Evolutionary conservation across 2,329 filamentous ascomycete species (phyloP).

Genomic region (Pseudopyricularia cyperi): DNA sequence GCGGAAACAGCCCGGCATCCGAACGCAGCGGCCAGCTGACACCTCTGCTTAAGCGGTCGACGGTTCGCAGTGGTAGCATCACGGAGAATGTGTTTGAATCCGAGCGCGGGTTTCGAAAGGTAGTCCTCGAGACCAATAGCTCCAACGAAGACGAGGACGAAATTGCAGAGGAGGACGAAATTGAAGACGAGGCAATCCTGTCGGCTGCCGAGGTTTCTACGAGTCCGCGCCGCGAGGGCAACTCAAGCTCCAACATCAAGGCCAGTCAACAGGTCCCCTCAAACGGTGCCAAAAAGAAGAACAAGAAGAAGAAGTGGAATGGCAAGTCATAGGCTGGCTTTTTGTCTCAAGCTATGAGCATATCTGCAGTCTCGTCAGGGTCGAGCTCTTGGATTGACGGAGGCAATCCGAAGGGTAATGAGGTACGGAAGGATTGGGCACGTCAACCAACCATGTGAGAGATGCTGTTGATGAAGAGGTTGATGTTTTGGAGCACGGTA

Average conservation of each 20-base stretch:
- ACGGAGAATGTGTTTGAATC: constrained; percentile 67
- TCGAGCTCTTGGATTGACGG: background rate
- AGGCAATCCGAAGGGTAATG: background rate
- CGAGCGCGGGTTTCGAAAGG: constrained; percentile 56
- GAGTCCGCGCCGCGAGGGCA: background rate
- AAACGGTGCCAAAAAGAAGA: constrained; percentile 20
- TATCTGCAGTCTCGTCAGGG: background rate
- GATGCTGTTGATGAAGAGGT: background rate
- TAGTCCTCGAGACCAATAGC: constrained; percentile 41
- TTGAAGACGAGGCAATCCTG: constrained; percentile 5
- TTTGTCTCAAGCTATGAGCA: background rate
- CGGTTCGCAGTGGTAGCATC: constrained; percentile 61
- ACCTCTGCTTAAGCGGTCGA: constrained; percentile 10
- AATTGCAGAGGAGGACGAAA: constrained; percentile 8
- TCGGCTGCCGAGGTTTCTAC: background rate
- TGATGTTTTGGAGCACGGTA: background rate
- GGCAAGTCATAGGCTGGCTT: constrained; percentile 13
- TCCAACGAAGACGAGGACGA: constrained; percentile 20
- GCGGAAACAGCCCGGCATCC: constrained; percentile 5
- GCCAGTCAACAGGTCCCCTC: background rate
- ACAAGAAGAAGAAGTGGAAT: constrained; percentile 24
- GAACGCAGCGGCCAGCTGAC: constrained; percentile 6
- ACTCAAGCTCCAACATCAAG: constrained; percentile 16
- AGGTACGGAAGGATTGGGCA: background rate
- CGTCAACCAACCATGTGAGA: background rate